Base-by-base conservation (phyloP, 106 monocot genomes). In the Xerophyta viscosa region DNA sequence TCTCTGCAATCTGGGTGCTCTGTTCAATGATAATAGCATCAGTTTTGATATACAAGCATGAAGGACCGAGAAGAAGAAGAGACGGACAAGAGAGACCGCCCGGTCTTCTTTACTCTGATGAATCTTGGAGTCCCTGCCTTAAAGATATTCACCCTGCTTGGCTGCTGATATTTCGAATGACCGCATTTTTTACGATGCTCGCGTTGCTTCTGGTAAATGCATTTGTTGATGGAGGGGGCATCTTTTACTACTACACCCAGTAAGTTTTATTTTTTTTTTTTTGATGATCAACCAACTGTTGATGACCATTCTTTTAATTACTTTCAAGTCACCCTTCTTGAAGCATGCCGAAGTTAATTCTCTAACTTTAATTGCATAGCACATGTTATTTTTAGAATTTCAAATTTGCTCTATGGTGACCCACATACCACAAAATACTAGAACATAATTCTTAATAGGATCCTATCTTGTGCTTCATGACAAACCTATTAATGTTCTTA, bases 91-190 rank as follows among this genome's bases (percentile, higher is more conserved):
- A 46, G 51, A 9, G 60, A 54, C 11, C 19, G 29, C 0, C 8
- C 13, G 15, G 85, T 20, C 50, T 50, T 82, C 30, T 91, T 79
- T 29, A 58, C 64, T 60, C 64, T 9, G 87, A 78, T 29, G 82
- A 82, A 33, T 52, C 65, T n/a, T 87, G 87, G 87, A 81, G 46
- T 48, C 87, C 87, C 47, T 87, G 82, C 57, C 74, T 87, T 87
- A 78, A 68, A 54, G 48, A 58, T 6, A 49, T 87, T 3, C 82
- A 87, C 56, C 87, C 81, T 59, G 68, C 52, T 41, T 87, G 87
- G 87, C 56, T 87, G 61, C 65, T 87, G 46, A 53, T 48, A 29
- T 87, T 65, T 42, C 67, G 87, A 23, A 31, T 72, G 24, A 2
- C 43, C 9, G 67, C 87, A 20, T 87, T 82, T 42, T 31, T 68